Conservation (phyloP, 176 grass and related monocot species). For the Carex scoparia region DNA sequence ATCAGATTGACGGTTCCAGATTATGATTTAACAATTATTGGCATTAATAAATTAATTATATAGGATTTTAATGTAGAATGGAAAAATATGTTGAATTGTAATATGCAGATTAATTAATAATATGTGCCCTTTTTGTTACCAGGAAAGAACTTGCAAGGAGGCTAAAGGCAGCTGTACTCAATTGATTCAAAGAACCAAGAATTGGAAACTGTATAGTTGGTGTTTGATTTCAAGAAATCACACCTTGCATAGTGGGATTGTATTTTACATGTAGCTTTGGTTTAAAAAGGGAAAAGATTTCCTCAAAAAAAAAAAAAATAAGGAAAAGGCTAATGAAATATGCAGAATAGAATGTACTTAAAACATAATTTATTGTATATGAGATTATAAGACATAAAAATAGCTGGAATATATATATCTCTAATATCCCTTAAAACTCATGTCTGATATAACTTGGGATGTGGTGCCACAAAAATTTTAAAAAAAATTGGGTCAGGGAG, state of each 20-base stretch:
- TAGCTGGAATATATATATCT: not conserved
- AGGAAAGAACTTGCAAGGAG: slow-evolving; percentile 82
- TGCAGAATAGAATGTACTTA: not conserved
- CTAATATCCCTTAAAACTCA: not conserved
- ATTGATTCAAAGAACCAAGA: slow-evolving; percentile 17
- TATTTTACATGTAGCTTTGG: not conserved
- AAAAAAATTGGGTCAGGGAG: not conserved
- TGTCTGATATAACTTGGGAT: not conserved
- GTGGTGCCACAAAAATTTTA: too few relatives aligned
- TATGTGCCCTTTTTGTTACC: not conserved
- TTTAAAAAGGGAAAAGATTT: not conserved
- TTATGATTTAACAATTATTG: not conserved
- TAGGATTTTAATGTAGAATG: too few relatives aligned
- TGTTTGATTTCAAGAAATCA: not conserved
- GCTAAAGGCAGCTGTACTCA: slow-evolving; percentile 37
- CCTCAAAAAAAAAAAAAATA: not conserved
- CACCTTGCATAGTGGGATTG: not conserved
- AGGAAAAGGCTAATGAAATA: not conserved
- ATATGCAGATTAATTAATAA: not conserved
- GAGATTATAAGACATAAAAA: not conserved
- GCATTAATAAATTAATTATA: not conserved
- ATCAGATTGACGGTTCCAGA: not conserved
- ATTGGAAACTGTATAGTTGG: not conserved
- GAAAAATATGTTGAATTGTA: not conserved
- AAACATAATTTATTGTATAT: not conserved